Evolutionary conservation across 306 rosid species (phyloP), one percentile per base, ranked within the genome.

Genomic region (Glycine tomentella): DNA sequence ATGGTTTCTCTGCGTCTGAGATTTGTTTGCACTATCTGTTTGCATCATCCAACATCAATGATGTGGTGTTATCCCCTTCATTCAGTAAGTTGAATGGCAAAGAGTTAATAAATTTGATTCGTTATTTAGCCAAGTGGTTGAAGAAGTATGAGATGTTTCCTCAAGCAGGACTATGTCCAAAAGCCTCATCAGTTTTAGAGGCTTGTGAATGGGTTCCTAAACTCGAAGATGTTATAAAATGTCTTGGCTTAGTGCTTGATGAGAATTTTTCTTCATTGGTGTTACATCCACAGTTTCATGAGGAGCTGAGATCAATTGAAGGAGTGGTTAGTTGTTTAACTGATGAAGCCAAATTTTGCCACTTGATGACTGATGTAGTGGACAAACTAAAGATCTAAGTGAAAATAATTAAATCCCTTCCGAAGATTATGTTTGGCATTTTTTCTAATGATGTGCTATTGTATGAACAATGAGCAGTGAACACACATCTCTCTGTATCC

Each of bases 111-210:
- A 78, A 69, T 42, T 86, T 95, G 86, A 88, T 93, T 64, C 83
- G 55, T 78, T 95, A 93, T 78, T 86, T 95, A 79, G 89, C 88
- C 33, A 93, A 91, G 85, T 93, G 98, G 99, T 85, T 95, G 82
- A 90, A 88, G 87, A 95, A 93, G 79, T 93, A 95, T 5, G 87
- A 90, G 87, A 93, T 84, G 75, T 93, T 93, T 87, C 92, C 99
- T 82, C 93, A 89, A 75, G 97, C 89, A 5, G 86, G 74, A 75
- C 90, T 89, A 1, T 92, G 92, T 65, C 83, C 86, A 0, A 83
- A 86, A 53, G 90, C 93, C 2, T 79, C 86, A 0, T 8, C 80
- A 3, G 91, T 74, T 87, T 90, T 92, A 85, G 31, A 82, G 82
- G 87, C 85, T 62, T 91, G 96, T 12, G 86, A 90, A 58, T 90